Conservation (phyloP, 345 rosid species). For the Lepidium aucheri region DNA sequence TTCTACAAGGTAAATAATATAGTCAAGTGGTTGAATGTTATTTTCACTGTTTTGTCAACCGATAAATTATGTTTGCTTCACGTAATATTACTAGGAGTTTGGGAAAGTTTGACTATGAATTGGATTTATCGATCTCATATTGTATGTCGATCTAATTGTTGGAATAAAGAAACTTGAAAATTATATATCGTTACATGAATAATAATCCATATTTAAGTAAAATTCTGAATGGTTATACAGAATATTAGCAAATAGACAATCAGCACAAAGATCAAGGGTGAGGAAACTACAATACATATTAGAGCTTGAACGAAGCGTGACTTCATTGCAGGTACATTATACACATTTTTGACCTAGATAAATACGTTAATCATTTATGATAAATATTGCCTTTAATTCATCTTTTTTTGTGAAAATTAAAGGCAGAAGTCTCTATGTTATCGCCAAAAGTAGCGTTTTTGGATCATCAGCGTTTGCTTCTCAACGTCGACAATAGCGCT, state of each 20-base stretch:
- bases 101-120: no score
- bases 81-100: no score
- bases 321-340: conserved; percentile 55
- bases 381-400: not conserved
- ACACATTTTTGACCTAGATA: not conserved
- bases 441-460: conserved; percentile 78
- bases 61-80: no score
- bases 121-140: no score
- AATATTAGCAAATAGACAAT: conserved; percentile 87
- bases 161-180: no score
- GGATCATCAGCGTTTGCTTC: conserved; percentile 84
- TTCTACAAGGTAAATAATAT: no score
- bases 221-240: conserved; percentile 26
- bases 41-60: no score
- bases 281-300: conserved; percentile 87
- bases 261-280: conserved; percentile 92
- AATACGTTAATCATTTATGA: not conserved
- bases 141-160: no score
- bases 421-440: conserved; percentile 84
- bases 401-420: not conserved
- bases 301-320: conserved; percentile 85
- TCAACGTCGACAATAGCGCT: conserved; percentile 75
- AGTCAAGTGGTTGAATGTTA: no score
- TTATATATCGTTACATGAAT: no score
- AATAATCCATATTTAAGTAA: no score